These are phyloP conservation scores for Fusarium transvaalense DNA, from an alignment of 2,329 filamentous ascomycete genomes.

Conservation along the genomic window DNA sequence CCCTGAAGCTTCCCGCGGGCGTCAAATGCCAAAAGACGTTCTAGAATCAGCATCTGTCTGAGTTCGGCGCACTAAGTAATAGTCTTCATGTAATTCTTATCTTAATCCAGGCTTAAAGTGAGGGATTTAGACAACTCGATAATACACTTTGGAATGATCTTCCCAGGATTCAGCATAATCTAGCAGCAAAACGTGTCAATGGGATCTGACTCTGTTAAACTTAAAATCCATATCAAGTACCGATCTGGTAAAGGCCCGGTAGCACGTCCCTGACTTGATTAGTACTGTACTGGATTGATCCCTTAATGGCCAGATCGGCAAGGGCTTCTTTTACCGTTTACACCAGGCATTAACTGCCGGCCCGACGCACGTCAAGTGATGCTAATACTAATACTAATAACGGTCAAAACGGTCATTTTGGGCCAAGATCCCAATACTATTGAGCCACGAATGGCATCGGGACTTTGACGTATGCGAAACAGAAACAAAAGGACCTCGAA, in stretches of 20 bases:
- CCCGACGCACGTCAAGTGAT: slow-evolving; percentile 9
- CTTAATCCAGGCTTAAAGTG: neutral
- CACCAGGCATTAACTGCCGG: slow-evolving; percentile 10
- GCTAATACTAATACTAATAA: slow-evolving; percentile 32
- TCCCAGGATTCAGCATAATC: neutral
- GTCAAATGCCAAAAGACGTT: neutral
- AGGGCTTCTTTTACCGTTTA: slow-evolving; percentile 1
- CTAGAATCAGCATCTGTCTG: neutral
- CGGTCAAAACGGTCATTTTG: slow-evolving; percentile 17
- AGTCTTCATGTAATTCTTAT: neutral
- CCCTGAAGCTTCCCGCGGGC: neutral
- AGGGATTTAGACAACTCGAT: neutral
- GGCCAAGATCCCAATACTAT: slow-evolving; percentile 19
- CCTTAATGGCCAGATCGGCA: neutral
- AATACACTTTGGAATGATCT: neutral
- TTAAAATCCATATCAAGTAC: neutral
- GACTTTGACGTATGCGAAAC: neutral
- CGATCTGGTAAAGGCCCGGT: neutral
- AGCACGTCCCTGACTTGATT: neutral
- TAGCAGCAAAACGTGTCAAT: neutral
- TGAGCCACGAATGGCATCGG: slow-evolving; percentile 2
- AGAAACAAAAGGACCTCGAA: neutral
- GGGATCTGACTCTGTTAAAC: neutral
- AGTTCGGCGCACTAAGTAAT: neutral
- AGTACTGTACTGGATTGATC: neutral